phyloP scores from a whole-genome alignment of 2,329 filamentous ascomycete genomes.

The Rhynchosporium secalis region DNA sequence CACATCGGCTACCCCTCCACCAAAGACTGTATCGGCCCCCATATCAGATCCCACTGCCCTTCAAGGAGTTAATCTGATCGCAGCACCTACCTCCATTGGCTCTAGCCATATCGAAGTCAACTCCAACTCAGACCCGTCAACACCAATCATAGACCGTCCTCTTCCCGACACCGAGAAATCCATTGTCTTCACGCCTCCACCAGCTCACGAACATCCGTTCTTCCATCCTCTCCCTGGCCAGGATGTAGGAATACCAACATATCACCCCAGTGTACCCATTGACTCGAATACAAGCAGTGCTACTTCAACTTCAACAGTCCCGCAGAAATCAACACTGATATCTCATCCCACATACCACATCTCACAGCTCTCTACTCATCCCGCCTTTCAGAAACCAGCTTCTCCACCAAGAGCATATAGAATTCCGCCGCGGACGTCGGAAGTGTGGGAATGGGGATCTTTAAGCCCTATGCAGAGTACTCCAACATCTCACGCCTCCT shows the following conservation, averaged over 20 bases:
- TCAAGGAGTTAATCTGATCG: background rate
- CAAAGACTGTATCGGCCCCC: background rate
- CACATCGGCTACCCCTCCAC: constrained; percentile 12
- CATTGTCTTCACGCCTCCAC: constrained; percentile 18
- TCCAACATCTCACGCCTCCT: background rate
- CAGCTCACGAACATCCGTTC: constrained; percentile 26
- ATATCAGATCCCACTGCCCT: background rate
- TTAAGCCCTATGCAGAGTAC: constrained; percentile 1
- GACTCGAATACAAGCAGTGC: background rate
- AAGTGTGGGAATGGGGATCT: constrained; percentile 3
- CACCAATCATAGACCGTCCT: constrained; percentile 4
- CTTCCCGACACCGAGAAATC: constrained; percentile 26
- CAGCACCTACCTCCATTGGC: background rate
- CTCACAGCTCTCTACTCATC: constrained; percentile 26
- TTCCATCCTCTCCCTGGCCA: constrained; percentile 25
- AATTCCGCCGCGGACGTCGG: constrained; percentile 2
- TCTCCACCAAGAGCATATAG: constrained; percentile 4
- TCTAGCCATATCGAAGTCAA: background rate
- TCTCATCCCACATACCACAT: constrained; percentile 30
- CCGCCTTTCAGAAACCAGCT: constrained; percentile 24
- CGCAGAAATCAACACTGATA: constrained; percentile 18
- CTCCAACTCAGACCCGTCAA: background rate
- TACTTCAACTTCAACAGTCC: constrained; percentile 1
- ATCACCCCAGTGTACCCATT: constrained; percentile 15
- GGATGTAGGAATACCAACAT: constrained; percentile 19